These are phyloP conservation scores for Acanthamoeba culbertsoni DNA, from an alignment of 208 protist genomes.

Conservation along the genomic window DNA sequence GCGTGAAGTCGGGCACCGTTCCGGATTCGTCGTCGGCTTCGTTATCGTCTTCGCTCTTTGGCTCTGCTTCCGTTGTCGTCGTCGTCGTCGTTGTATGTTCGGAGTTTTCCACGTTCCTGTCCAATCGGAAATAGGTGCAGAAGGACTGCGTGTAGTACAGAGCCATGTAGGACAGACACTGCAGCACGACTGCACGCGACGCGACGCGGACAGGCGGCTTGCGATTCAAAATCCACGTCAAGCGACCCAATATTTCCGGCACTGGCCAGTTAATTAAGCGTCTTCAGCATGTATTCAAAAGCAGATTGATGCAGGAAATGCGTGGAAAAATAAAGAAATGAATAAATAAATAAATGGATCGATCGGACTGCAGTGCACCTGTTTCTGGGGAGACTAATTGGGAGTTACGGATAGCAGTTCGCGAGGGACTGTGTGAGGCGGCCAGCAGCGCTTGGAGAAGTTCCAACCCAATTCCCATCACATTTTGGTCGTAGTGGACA, in stretches of 20 bases:
- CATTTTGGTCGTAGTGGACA: slow-evolving; percentile 43
- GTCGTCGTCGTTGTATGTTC: neutral
- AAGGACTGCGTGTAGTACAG: slow-evolving; percentile 38
- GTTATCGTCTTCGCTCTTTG: neutral
- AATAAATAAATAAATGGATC: neutral
- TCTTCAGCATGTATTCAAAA: neutral
- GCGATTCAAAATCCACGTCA: slow-evolving; percentile 3
- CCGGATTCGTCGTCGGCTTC: neutral
- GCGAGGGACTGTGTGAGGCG: neutral
- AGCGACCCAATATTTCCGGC: neutral
- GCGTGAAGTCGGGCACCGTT: neutral
- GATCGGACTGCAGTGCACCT: neutral
- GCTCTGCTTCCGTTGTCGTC: neutral
- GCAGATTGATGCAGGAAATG: neutral
- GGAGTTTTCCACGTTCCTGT: neutral
- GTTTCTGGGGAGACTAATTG: neutral
- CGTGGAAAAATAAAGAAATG: neutral
- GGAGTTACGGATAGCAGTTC: neutral
- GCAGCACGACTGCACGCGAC: slow-evolving; percentile 20
- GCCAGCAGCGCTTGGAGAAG: neutral
- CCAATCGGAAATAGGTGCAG: slow-evolving; percentile 31
- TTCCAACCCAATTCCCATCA: slow-evolving; percentile 31
- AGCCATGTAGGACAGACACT: slow-evolving; percentile 27
- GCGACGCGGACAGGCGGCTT: neutral
- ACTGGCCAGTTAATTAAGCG: neutral